These are phyloP conservation scores for Kwoniella shivajii DNA, from an alignment of 1,284 basidiomycete species.

Conservation along the genomic window DNA sequence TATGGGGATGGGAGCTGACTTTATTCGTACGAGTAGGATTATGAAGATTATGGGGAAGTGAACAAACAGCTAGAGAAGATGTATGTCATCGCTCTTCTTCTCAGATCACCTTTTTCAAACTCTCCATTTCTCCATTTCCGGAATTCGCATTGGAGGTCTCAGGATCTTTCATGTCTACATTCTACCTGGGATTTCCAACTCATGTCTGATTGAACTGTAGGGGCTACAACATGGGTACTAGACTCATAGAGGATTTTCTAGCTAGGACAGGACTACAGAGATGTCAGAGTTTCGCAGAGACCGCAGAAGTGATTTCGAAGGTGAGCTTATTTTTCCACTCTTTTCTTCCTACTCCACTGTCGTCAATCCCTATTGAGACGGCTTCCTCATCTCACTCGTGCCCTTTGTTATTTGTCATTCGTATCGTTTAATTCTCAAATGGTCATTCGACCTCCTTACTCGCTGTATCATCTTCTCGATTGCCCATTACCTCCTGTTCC, in stretches of 20 bases:
- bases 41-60: constrained; percentile 90
- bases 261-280: constrained; percentile 82
- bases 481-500: background rate
- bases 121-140: background rate
- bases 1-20: background rate
- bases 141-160: background rate
- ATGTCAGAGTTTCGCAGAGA: constrained; percentile 89
- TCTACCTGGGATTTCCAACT: too few species aligned
- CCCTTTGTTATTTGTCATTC: too few species aligned
- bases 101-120: background rate
- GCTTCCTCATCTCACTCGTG: too few species aligned
- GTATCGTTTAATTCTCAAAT: too few species aligned
- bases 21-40: constrained; percentile 61
- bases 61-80: constrained; percentile 68
- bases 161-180: too few species aligned
- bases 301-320: constrained; percentile 90
- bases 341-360: too few species aligned
- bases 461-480: background rate
- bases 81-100: constrained; percentile 37
- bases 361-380: too few species aligned
- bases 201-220: constrained; percentile 56
- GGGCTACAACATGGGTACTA: constrained; percentile 97
- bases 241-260: constrained; percentile 96
- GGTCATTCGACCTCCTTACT: too few species aligned
- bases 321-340: constrained; percentile 55